phyloP scores from a whole-genome alignment of 192 early-diverging fungal genomes.

The Coemansia sp. region DNA sequence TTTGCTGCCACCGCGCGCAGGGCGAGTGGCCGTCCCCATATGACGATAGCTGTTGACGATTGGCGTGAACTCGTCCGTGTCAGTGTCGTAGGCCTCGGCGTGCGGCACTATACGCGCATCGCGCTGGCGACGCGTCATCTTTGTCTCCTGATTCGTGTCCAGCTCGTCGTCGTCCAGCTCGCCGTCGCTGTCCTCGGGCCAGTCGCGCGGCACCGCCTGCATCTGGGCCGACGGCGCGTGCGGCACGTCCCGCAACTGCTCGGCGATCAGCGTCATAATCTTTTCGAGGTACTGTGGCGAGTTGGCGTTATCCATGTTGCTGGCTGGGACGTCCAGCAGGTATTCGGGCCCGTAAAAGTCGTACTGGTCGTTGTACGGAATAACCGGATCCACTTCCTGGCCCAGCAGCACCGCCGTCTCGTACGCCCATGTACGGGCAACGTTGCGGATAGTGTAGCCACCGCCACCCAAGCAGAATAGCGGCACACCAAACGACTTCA shows the following conservation, averaged over 20 bases:
- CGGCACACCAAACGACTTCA: constrained; percentile 88
- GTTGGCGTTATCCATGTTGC: constrained; percentile 88
- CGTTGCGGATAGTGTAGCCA: constrained; percentile 96
- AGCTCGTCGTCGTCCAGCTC: constrained; percentile 38
- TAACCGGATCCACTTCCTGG: constrained; percentile 59
- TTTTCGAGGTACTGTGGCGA: constrained; percentile 77
- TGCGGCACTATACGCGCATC: constrained; percentile 44
- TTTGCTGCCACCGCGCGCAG: not conserved
- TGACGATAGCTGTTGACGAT: constrained; percentile 23
- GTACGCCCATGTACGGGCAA: constrained; percentile 91
- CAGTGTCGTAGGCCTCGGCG: constrained; percentile 43
- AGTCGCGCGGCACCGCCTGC: constrained; percentile 44
- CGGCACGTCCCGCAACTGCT: constrained; percentile 59
- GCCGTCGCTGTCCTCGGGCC: constrained; percentile 39
- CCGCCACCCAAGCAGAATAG: constrained; percentile 92
- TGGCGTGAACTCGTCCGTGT: constrained; percentile 27
- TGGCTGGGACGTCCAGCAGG: constrained; percentile 77
- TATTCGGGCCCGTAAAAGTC: constrained; percentile 92
- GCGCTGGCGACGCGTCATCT: constrained; percentile 21
- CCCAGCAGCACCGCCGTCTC: constrained; percentile 86
- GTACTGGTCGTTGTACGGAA: constrained; percentile 87
- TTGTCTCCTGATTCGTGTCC: constrained; percentile 28
- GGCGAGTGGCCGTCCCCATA: constrained; percentile 36
- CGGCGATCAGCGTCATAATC: constrained; percentile 50
- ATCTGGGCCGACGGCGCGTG: constrained; percentile 59